Evolutionary conservation across 805 yeast genomes (phyloP).

Genomic region (Isabelozyma rhagii): DNA sequence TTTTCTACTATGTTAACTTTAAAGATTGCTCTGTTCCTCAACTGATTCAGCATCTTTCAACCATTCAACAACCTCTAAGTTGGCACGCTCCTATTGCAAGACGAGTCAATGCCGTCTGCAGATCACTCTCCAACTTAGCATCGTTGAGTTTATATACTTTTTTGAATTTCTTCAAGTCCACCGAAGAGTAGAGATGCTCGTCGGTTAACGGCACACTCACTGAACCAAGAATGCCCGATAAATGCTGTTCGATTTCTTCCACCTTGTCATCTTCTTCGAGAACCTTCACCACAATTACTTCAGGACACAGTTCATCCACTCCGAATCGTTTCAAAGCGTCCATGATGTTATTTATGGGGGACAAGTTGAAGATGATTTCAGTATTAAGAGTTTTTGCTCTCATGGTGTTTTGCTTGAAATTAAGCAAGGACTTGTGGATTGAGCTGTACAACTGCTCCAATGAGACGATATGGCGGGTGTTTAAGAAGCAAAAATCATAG

Average conservation of each 20-base stretch:
- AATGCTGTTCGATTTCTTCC: slow-evolving; percentile 31
- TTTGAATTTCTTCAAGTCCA: slow-evolving; percentile 28
- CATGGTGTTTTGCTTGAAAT: slow-evolving; percentile 43
- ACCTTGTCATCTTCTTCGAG: slow-evolving; percentile 13
- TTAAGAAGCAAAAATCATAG: slow-evolving; percentile 64
- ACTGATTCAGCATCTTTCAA: background rate
- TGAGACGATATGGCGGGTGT: slow-evolving; percentile 55
- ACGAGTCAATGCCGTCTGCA: slow-evolving; percentile 31
- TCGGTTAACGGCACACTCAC: slow-evolving; percentile 17
- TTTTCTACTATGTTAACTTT: too few relatives aligned
- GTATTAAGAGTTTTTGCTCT: slow-evolving; percentile 68
- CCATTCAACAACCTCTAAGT: slow-evolving; percentile 39
- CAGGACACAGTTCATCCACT: slow-evolving; percentile 45
- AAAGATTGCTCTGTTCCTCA: too few relatives aligned
- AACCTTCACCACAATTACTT: slow-evolving; percentile 53
- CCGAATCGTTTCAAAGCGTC: slow-evolving; percentile 75
- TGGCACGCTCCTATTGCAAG: slow-evolving; percentile 47
- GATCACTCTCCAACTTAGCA: slow-evolving; percentile 13
- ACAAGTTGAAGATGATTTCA: slow-evolving; percentile 64
- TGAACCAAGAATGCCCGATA: slow-evolving; percentile 14
- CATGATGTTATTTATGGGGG: slow-evolving; percentile 68
- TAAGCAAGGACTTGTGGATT: slow-evolving; percentile 57
- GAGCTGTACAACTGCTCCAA: slow-evolving; percentile 62
- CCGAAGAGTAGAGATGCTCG: slow-evolving; percentile 12
- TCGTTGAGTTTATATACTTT: slow-evolving; percentile 37